Percentiles rank a stretch among this genome's conserved stretches.
These are phyloP conservation scores for Dipteronia dyeriana DNA, from an alignment of 345 rosid species.

Conservation along the genomic window DNA sequence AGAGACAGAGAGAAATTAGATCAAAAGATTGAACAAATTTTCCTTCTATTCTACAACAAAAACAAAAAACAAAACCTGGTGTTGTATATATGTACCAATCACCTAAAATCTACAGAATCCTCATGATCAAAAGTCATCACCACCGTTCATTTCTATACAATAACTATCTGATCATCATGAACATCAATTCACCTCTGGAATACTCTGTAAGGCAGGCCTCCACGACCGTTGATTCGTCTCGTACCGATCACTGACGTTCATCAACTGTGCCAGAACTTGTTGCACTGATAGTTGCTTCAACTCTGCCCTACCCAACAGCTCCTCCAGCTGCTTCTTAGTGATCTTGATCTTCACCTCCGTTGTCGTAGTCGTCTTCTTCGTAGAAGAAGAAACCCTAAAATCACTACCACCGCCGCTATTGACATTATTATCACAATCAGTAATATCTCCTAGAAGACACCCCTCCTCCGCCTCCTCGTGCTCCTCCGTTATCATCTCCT, in stretches of 20 bases:
- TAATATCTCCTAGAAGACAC: not conserved
- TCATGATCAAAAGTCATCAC: not conserved
- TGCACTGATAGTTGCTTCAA: constrained; percentile 40
- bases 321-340: constrained; percentile 54
- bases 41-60: not conserved
- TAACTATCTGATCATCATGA: not conserved
- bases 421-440: too few species aligned
- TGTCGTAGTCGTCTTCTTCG: not conserved
- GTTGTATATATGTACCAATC: not conserved
- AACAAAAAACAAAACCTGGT: not conserved
- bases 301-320: constrained; percentile 46
- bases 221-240: constrained; percentile 45
- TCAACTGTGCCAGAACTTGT: constrained; percentile 43
- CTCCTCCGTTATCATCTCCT: constrained; percentile 16
- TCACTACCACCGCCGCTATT: not conserved
- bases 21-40: not conserved
- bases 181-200: constrained; percentile 47
- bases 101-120: not conserved
- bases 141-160: not conserved
- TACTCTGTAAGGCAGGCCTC: constrained; percentile 66
- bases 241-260: constrained; percentile 16
- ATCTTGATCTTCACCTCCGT: constrained; percentile 56
- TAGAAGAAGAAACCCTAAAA: constrained; percentile 4
- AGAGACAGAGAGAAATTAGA: not conserved
- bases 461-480: constrained; percentile 8